Percentiles rank a stretch among this genome's conserved stretches.
phyloP scores from a whole-genome alignment of 2,329 filamentous ascomycete species.

The Hypoxylon sp. region DNA sequence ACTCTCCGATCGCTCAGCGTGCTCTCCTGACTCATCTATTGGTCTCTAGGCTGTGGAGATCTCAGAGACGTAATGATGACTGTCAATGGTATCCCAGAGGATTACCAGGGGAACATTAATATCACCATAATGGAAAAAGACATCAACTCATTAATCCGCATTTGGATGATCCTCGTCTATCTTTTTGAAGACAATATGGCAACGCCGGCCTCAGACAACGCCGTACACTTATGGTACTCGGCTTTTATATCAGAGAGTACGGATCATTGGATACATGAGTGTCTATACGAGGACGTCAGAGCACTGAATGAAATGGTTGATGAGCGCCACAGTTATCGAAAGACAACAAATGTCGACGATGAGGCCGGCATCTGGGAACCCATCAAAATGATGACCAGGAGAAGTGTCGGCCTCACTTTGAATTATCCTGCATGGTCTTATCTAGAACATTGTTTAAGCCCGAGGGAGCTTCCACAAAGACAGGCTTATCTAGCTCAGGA shows the following conservation, averaged over 20 bases:
- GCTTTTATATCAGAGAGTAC: constrained; percentile 5
- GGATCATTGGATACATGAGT: neutral
- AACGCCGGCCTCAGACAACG: neutral
- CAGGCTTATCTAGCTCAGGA: neutral
- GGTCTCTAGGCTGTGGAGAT: constrained; percentile 10
- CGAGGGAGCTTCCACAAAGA: neutral
- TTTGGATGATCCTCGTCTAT: neutral
- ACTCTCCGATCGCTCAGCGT: neutral
- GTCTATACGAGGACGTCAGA: neutral
- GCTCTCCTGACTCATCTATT: neutral
- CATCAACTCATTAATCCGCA: neutral
- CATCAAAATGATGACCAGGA: neutral
- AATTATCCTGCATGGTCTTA: neutral
- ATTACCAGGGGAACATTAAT: neutral
- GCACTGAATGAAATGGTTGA: neutral
- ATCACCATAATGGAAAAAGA: constrained; percentile 4
- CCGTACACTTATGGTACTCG: constrained; percentile 16
- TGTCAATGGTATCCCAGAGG: constrained; percentile 1
- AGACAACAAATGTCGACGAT: neutral
- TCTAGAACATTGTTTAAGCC: neutral
- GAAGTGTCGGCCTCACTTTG: neutral
- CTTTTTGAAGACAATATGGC: neutral
- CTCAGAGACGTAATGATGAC: constrained; percentile 21
- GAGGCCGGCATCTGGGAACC: neutral
- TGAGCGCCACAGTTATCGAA: neutral